Evolutionary conservation across 2,329 filamentous ascomycete genomes (phyloP), one percentile per base, ranked within the genome.

Genomic region (Venturiaceae sp.): DNA sequence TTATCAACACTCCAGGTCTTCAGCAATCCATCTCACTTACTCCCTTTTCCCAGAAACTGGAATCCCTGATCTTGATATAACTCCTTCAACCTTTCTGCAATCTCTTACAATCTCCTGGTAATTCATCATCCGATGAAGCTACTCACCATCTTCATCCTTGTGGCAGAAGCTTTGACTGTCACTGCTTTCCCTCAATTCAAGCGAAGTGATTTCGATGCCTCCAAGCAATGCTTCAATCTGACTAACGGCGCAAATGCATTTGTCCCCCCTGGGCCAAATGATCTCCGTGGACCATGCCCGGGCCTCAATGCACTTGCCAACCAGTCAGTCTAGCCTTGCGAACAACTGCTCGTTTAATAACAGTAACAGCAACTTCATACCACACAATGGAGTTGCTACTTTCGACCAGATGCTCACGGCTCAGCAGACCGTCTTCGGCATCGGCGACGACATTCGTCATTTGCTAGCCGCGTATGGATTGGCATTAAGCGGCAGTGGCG

Each of bases 281-380:
- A 39, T 16, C 9, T 56, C 23, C 33, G 34, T 30, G 52, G 52
- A 9, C 37, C 33, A 32, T 56, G 53, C 23, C 53, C 53, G 14
- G 53, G 53, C 53, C 23, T 56, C 33, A 56, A 56, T 19, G 53
- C 53, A 6, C 28, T 56, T 5, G 53, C 53, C 23, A 56, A 56
- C 14, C 53, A 44, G 52, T 53, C 6, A 23, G 30, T 16, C 19
- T 2, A 34, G 23, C 5, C 32, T 2, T 8, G 28, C 5, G 7
- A n/a, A 36, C 19, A n/a, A 14, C 9, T n/a, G 52, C n/a, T 23
- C 2, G 5, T 39, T 7, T 21, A 19, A 11, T 39, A 7, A 50
- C 13, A 13, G 8, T n/a, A 1, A 50, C 26, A 50, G 34, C 14
- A 53, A 53, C 19, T 56, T 41, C 36, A 11, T 56, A 6, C 34